Conservation (phyloP, 371 early-diverging fungal genomes). For the Coelomomyces lativittatus region DNA sequence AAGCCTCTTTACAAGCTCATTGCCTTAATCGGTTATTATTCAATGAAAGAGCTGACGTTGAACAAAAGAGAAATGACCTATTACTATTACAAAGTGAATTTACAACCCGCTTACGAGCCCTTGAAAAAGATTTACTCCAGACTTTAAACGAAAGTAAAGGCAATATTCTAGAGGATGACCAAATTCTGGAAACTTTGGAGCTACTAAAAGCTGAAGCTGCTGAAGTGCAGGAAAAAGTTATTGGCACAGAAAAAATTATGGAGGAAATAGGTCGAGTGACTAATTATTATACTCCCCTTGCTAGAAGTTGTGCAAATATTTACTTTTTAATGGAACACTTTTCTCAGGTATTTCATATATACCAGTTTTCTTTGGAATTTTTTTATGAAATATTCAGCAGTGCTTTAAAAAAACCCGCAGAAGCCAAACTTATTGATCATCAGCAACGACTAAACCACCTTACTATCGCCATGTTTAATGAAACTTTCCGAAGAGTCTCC, state of each 20-base stretch:
- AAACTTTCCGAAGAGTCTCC: slow-evolving; percentile 63
- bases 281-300: slow-evolving; percentile 72
- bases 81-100: slow-evolving; percentile 91
- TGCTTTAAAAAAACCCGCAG: slow-evolving; percentile 54
- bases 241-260: slow-evolving; percentile 85
- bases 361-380: slow-evolving; percentile 93
- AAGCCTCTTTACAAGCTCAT: slow-evolving; percentile 84
- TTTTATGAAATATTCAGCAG: slow-evolving; percentile 81
- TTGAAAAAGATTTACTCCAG: slow-evolving; percentile 81
- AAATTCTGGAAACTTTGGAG: slow-evolving; percentile 80
- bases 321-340: slow-evolving; percentile 93
- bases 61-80: slow-evolving; percentile 73
- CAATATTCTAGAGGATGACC: slow-evolving; percentile 91
- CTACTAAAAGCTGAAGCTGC: slow-evolving; percentile 85
- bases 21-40: slow-evolving; percentile 86
- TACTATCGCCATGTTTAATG: slow-evolving; percentile 61
- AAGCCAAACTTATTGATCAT: slow-evolving; percentile 53
- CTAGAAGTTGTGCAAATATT: slow-evolving; percentile 73
- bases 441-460: slow-evolving; percentile 54
- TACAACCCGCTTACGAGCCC: slow-evolving; percentile 69
- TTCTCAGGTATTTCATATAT: slow-evolving; percentile 69
- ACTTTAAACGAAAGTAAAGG: slow-evolving; percentile 85
- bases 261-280: slow-evolving; percentile 83
- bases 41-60: slow-evolving; percentile 86
- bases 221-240: slow-evolving; percentile 75